A percentile compares a stretch with the other conserved stretches of the same genome.
Conservation (phyloP, 2,329 filamentous ascomycete genomes). For the Aspergillus pseudoterreus region DNA sequence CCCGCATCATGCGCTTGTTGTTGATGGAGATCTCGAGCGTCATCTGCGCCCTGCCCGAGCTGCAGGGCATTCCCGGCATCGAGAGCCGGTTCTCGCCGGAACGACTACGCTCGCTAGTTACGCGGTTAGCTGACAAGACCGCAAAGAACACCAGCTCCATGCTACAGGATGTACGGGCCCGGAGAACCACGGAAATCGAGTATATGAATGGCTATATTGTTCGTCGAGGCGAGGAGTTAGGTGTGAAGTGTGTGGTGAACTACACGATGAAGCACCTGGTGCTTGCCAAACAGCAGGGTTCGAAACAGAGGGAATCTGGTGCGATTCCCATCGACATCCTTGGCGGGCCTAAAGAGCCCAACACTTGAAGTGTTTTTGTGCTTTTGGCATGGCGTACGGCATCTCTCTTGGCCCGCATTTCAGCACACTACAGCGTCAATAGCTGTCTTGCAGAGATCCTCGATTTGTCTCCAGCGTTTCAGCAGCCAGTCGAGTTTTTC, state of each 20-base stretch:
- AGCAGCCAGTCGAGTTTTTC: conserved; percentile 26
- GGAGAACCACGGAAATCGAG: conserved; percentile 69
- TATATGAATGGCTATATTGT: conserved; percentile 89
- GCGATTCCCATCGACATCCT: conserved; percentile 31
- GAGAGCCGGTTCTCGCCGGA: conserved; percentile 56
- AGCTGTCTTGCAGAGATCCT: conserved; percentile 28
- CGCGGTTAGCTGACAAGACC: conserved; percentile 53
- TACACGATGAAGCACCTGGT: conserved; percentile 70
- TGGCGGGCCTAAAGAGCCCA: conserved; percentile 2
- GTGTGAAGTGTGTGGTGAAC: conserved; percentile 69
- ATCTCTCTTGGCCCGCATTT: not conserved
- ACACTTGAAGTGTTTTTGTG: not conserved
- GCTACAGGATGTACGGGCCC: conserved; percentile 60
- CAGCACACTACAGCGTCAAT: conserved; percentile 19
- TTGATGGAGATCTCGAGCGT: conserved; percentile 72
- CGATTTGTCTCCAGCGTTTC: conserved; percentile 40
- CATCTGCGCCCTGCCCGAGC: conserved; percentile 70
- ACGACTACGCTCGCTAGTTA: conserved; percentile 59
- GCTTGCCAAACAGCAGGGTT: conserved; percentile 61
- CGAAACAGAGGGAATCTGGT: conserved; percentile 26
- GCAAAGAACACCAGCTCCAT: conserved; percentile 62
- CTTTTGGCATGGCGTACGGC: not conserved
- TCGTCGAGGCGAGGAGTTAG: conserved; percentile 65
- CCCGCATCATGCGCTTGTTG: conserved; percentile 65
- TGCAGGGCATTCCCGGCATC: conserved; percentile 59